Evolutionary conservation across 441 rosid species (phyloP).

Genomic region (Viola pubescens): DNA sequence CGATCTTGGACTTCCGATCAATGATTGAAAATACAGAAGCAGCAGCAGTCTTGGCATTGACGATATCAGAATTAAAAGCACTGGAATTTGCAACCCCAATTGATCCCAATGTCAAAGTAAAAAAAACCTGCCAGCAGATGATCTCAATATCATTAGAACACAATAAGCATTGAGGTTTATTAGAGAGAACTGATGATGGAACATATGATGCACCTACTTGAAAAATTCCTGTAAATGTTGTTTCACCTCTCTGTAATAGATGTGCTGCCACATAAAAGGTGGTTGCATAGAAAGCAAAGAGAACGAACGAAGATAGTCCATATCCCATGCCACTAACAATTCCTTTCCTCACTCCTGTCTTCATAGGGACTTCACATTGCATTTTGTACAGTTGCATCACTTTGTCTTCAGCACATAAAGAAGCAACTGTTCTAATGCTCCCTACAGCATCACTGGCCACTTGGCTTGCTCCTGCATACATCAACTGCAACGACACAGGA

Average conservation of each 20-base stretch:
- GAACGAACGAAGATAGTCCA: slow-evolving; percentile 51
- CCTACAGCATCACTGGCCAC: slow-evolving; percentile 85
- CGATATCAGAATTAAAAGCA: slow-evolving; percentile 41
- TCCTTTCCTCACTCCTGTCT: slow-evolving; percentile 56
- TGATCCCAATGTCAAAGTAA: slow-evolving; percentile 46
- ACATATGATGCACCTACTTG: slow-evolving; percentile 26
- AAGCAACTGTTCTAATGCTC: slow-evolving; percentile 82
- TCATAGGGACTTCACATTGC: slow-evolving; percentile 66
- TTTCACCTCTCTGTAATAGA: slow-evolving; percentile 37
- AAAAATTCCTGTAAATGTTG: slow-evolving; percentile 54
- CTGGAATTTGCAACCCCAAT: slow-evolving; percentile 56
- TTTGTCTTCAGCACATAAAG: slow-evolving; percentile 78
- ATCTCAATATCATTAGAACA: not conserved
- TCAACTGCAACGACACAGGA: slow-evolving; percentile 28
- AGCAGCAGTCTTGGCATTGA: slow-evolving; percentile 46
- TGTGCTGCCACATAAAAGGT: slow-evolving; percentile 73
- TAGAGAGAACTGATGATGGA: no score
- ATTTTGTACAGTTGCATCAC: slow-evolving; percentile 52
- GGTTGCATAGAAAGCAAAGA: slow-evolving; percentile 46
- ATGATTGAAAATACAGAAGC: slow-evolving; percentile 53
- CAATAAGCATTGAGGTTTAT: no score
- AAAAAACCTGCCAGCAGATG: slow-evolving; percentile 41
- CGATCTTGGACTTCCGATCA: slow-evolving; percentile 45
- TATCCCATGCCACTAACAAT: slow-evolving; percentile 59
- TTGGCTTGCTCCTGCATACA: slow-evolving; percentile 91